Evolutionary conservation across 495 filamentous ascomycete species (phyloP).

Genomic region (Ascobolus immersus): DNA sequence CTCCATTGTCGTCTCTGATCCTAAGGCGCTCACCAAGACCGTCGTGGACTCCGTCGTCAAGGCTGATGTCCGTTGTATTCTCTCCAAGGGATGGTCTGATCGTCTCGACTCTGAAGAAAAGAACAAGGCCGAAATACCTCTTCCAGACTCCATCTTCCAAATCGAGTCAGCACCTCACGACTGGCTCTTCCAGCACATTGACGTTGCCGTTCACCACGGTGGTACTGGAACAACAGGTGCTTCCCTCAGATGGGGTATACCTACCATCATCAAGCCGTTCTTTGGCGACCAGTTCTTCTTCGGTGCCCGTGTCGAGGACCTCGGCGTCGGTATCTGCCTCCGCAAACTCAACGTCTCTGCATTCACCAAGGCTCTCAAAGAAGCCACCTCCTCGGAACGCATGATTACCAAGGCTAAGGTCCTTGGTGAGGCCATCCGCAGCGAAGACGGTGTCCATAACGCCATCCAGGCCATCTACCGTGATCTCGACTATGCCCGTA

Average conservation of each 20-base stretch:
- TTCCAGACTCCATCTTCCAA: conserved; percentile 60
- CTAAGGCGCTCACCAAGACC: conserved; percentile 60
- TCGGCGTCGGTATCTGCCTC: conserved; percentile 76
- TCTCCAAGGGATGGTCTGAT: conserved; percentile 99
- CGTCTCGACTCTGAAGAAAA: conserved; percentile 28
- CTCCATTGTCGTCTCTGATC: conserved; percentile 83
- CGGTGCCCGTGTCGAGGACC: conserved; percentile 61
- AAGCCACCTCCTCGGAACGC: conserved; percentile 59
- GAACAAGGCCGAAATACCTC: conserved; percentile 34
- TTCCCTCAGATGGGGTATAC: conserved; percentile 71
- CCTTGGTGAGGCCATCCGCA: conserved; percentile 65
- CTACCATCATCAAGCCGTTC: conserved; percentile 87
- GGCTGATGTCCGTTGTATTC: conserved; percentile 80
- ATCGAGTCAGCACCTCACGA: conserved; percentile 87
- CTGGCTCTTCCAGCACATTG: conserved; percentile 85
- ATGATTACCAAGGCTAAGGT: conserved; percentile 70
- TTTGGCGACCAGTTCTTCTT: conserved; percentile 98
- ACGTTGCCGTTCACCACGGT: conserved; percentile 84
- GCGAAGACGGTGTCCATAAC: conserved; percentile 63
- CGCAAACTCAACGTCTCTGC: conserved; percentile 63
- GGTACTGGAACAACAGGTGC: conserved; percentile 90
- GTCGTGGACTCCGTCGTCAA: conserved; percentile 76
- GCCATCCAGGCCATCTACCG: conserved; percentile 87
- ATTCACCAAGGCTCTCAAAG: conserved; percentile 74
- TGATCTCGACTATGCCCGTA: conserved; percentile 85